Evolutionary conservation across 805 yeast genomes (phyloP), one percentile per base, ranked within the genome.

Genomic region (Starmerella lactis-condensi): DNA sequence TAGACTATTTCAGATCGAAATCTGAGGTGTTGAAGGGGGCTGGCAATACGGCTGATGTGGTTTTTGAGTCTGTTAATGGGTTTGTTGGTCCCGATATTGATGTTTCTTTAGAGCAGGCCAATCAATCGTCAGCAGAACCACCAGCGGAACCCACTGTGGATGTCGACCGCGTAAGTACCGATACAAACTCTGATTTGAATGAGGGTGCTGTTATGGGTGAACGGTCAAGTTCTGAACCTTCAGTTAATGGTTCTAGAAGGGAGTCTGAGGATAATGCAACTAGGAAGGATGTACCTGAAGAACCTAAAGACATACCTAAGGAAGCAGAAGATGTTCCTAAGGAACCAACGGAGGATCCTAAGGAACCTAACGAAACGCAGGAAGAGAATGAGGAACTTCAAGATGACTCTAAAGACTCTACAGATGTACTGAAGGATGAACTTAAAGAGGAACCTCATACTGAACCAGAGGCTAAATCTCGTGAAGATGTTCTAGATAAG

Each of bases 1-100:
- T 72, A 7, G 73, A 67, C 43, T 72, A 64, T 43, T 72, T 74
- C 48, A 50, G 70, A 36, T 75, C 64, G n/a, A 70, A 69, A 36
- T 52, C 73, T 18, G 61, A 65, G 30, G 70, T 66, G 33, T 46
- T 69, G 7, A 64, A 66, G 5, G 77, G 76, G 0, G 67, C 69
- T 37, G 71, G 71, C 0, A 66, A 67, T 36, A 62, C 72, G 1
- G 76, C 75, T 1, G 72, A 67, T 33, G 65, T 66, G 1, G 58
- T 71, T 18, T 68, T 73, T 71, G 74, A 69, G 39, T 61, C 63
- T 34, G 68, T 69, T 6, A 67, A 69, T 43, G 52, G 64, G 3
- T 48, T 68, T 29, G 48, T 38, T 3, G 41, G 39, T 2, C 42
- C 47, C 1, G 41, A 41, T 5, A 16, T 33, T 24, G 41, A 41